Evolutionary conservation across 2,329 filamentous ascomycete species (phyloP).

Genomic region (Fusarium lyarnte): DNA sequence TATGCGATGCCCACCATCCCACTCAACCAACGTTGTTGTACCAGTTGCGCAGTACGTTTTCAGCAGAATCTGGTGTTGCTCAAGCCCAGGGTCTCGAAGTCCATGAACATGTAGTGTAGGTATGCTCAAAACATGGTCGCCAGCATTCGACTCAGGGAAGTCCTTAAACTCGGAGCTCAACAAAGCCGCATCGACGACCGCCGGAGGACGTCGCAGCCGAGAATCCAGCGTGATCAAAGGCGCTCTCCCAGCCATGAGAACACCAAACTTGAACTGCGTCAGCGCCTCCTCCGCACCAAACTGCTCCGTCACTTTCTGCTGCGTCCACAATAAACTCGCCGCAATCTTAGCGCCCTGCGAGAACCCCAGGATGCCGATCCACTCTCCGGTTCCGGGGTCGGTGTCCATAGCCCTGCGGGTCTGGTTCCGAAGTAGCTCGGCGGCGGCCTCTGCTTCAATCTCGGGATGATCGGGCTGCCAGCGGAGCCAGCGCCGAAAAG

Average conservation of each 20-base stretch:
- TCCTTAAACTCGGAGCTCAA: slow-evolving; percentile 40
- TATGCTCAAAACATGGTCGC: slow-evolving; percentile 44
- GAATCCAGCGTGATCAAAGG: slow-evolving; percentile 46
- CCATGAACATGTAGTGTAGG: slow-evolving; percentile 56
- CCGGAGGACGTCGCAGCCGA: slow-evolving; percentile 64
- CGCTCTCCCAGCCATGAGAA: slow-evolving; percentile 49
- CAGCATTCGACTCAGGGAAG: slow-evolving; percentile 60
- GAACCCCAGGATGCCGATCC: slow-evolving; percentile 71
- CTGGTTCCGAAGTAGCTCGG: slow-evolving; percentile 52
- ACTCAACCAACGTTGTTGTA: slow-evolving; percentile 70
- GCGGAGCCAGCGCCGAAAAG: slow-evolving; percentile 71
- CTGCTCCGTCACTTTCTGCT: slow-evolving; percentile 64
- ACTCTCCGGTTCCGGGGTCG: slow-evolving; percentile 65
- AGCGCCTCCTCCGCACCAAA: slow-evolving; percentile 39
- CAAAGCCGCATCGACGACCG: slow-evolving; percentile 39
- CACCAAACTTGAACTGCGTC: slow-evolving; percentile 48
- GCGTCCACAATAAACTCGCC: slow-evolving; percentile 66
- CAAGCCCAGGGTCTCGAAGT: slow-evolving; percentile 68
- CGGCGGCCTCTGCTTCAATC: slow-evolving; percentile 57
- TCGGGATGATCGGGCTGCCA: slow-evolving; percentile 68
- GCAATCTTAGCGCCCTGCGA: slow-evolving; percentile 73
- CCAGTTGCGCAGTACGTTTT: slow-evolving; percentile 67
- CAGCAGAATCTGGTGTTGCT: slow-evolving; percentile 59
- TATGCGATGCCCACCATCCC: slow-evolving; percentile 77
- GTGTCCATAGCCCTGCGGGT: slow-evolving; percentile 59